Evolutionary conservation across 1,284 basidiomycete species (phyloP), one percentile per base, ranked within the genome.

Genomic region (Austroboletus rostrupii): DNA sequence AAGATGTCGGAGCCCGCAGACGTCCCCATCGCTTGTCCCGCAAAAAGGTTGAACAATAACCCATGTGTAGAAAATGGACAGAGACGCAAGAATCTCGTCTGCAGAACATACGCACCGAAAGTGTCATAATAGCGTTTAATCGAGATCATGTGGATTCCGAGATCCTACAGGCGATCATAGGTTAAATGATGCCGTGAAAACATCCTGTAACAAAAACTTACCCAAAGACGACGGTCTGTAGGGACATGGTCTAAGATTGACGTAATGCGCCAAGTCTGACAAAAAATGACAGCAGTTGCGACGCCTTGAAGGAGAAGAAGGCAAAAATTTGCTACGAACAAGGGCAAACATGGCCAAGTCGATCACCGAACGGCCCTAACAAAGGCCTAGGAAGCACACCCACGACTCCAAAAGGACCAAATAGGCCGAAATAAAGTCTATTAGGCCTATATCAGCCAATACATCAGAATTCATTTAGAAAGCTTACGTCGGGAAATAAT

Each of bases 341-440:
- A 75, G 3, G 79, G 78, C 48, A 79, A 75, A 84, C 85, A 90
- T 1, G 81, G 80, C 83, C 73, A 35, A 86, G 70, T 4, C 61
- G 69, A 62, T 87, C 83, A 45, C 87, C 75, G 10, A 79, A 56
- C 20, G 72, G 71, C 0, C 85, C 86, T 12, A 79, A 74, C 17
- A 85, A 53, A 2, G 84, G 83, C 0, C 79, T 80, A 43, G 77
- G 68, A n/a, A 78, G 65, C 9, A 87, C 83, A 16, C 83, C 85
- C 21, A 78, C 69, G 64, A 85, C 78, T 6, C 86, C 87, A 6
- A 87, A 66, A 1, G 88, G 68, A 8, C 83, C 85, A 60, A 88
- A 86, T 12, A 89, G 68, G 3, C 85, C 86, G 46, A 87, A 86
- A n/a, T 76, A 72, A 20, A 87, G 66, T 3, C 85, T 80, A 16